phyloP scores from a whole-genome alignment of 495 filamentous ascomycete genomes.

The Hypomontagnella submonticulosa region DNA sequence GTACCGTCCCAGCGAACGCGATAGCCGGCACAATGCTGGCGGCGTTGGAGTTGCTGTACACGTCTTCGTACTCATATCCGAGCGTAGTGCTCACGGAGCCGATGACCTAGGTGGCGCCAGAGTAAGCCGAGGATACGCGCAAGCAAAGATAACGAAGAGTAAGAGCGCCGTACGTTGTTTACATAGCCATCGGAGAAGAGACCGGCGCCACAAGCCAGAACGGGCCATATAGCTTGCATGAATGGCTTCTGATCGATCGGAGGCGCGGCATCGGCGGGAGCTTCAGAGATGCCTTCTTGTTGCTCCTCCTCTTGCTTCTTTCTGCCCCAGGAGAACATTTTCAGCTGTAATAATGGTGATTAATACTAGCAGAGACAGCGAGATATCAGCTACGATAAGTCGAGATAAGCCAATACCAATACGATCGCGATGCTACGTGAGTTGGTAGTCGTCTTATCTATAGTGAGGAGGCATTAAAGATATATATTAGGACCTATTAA shows the following conservation, averaged over 20 bases:
- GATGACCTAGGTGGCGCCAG: constrained; percentile 69
- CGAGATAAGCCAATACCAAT: constrained; percentile 16
- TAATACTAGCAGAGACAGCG: not conserved
- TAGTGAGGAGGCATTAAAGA: constrained; percentile 5
- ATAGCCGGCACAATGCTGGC: constrained; percentile 78
- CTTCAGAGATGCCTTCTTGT: constrained; percentile 16
- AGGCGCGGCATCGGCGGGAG: constrained; percentile 18
- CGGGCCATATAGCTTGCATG: constrained; percentile 53
- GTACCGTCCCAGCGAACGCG: constrained; percentile 84
- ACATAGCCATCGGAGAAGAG: constrained; percentile 93
- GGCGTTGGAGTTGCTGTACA: constrained; percentile 73
- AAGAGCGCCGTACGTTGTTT: constrained; percentile 69
- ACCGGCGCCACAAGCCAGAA: constrained; percentile 86
- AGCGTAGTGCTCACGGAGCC: constrained; percentile 82
- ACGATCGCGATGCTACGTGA: not conserved
- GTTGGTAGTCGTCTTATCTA: not conserved
- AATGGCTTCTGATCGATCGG: constrained; percentile 48
- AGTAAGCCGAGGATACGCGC: constrained; percentile 1
- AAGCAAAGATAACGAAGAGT: not conserved
- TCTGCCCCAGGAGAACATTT: constrained; percentile 34
- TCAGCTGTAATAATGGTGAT: not conserved
- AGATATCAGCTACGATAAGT: not conserved
- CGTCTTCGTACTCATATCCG: constrained; percentile 66
- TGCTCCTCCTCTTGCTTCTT: constrained; percentile 25
- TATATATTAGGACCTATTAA: constrained; percentile 12